Evolutionary conservation across 129 eudicot genomes (phyloP).

Genomic region (Solidago caesia): DNA sequence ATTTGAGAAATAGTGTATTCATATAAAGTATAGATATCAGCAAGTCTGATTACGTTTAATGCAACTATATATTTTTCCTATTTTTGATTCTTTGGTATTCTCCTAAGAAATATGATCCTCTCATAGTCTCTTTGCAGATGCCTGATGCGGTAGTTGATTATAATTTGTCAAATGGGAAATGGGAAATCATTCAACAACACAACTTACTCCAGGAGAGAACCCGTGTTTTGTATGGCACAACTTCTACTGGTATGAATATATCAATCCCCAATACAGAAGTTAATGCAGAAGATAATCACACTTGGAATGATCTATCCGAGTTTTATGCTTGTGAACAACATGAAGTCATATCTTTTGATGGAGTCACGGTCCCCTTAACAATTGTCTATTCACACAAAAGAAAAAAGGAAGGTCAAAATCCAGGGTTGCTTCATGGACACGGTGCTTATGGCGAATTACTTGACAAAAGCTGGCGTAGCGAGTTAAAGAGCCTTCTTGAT

Average conservation of each 20-base stretch:
- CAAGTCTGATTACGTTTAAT: slow-evolving; percentile 2
- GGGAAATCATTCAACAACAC: slow-evolving; percentile 82
- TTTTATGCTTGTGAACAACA: slow-evolving; percentile 82
- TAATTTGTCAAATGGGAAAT: slow-evolving; percentile 66
- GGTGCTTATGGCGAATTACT: slow-evolving; percentile 96
- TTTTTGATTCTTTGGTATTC: neutral
- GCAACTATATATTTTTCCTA: neutral
- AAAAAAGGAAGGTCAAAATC: slow-evolving; percentile 50
- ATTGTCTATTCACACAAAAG: slow-evolving; percentile 66
- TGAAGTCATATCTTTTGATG: slow-evolving; percentile 72
- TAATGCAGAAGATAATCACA: slow-evolving; percentile 32
- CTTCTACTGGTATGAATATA: slow-evolving; percentile 36
- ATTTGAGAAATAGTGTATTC: neutral
- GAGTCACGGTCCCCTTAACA: slow-evolving; percentile 70
- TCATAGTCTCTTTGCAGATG: slow-evolving; percentile 51
- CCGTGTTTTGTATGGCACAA: slow-evolving; percentile 65
- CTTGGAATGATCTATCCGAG: slow-evolving; percentile 87
- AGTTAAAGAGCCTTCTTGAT: slow-evolving; percentile 89
- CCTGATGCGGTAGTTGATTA: slow-evolving; percentile 97
- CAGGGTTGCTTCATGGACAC: slow-evolving; percentile 89
- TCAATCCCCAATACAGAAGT: slow-evolving; percentile 30
- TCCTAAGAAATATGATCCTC: slow-evolving; percentile 16
- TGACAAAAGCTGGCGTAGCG: slow-evolving; percentile 88
- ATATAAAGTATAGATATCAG: neutral
- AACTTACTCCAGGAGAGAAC: slow-evolving; percentile 79